Evolutionary conservation across 495 filamentous ascomycete genomes (phyloP).

Genomic region (Darksidea phi): DNA sequence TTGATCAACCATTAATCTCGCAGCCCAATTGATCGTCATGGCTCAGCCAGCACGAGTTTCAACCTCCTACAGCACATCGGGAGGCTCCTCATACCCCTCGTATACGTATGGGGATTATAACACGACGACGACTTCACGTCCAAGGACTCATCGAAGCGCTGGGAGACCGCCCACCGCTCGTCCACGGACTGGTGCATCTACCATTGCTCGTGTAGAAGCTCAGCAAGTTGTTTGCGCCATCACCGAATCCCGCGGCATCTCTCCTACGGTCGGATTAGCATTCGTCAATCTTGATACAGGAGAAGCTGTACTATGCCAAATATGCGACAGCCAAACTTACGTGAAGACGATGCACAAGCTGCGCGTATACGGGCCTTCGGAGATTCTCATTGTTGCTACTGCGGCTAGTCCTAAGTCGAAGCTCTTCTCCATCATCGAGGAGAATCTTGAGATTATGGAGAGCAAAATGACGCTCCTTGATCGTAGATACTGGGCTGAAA

Average conservation of each 20-base stretch:
- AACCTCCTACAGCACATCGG: conserved; percentile 42
- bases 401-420: conserved; percentile 70
- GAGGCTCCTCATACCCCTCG: conserved; percentile 41
- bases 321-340: conserved; percentile 87
- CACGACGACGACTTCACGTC: conserved; percentile 42
- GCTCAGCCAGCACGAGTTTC: conserved; percentile 33
- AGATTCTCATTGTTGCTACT: conserved; percentile 69
- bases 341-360: conserved; percentile 81
- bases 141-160: conserved; percentile 50
- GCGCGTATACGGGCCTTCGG: conserved; percentile 70
- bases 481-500: conserved; percentile 87
- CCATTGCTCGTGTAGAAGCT: conserved; percentile 54
- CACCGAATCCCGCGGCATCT: conserved; percentile 80
- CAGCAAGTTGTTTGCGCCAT: conserved; percentile 88
- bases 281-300: conserved; percentile 82
- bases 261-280: conserved; percentile 83
- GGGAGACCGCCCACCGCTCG: conserved; percentile 52
- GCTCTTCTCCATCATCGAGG: conserved; percentile 70
- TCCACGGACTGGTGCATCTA: conserved; percentile 68
- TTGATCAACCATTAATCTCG: conserved; percentile 13
- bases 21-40: conserved; percentile 30
- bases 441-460: conserved; percentile 58
- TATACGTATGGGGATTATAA: conserved; percentile 38
- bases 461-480: conserved; percentile 64
- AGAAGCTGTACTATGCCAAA: conserved; percentile 83